phyloP scores from a whole-genome alignment of 305 asterid genomes.

The Lippia alba region DNA sequence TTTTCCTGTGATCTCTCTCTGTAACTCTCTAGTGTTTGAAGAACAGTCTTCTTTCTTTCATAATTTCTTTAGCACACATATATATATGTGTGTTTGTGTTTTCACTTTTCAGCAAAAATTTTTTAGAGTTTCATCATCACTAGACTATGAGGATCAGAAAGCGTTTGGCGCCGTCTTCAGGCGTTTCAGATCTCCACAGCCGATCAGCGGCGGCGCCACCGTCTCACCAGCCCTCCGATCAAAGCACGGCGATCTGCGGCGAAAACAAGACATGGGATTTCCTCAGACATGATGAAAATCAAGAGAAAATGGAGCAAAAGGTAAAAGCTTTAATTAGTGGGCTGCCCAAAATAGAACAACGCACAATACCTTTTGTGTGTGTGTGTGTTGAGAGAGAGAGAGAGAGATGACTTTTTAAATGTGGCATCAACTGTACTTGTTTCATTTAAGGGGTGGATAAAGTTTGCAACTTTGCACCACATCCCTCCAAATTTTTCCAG shows the following conservation, averaged over 20 bases:
- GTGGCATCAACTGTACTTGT: constrained; percentile 11
- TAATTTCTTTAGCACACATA: constrained; percentile 9
- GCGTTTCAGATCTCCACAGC: constrained; percentile 63
- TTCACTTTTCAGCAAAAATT: background rate
- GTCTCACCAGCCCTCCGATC: constrained; percentile 35
- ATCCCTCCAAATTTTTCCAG: constrained; percentile 15
- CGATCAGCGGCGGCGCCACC: constrained; percentile 44
- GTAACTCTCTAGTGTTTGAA: background rate
- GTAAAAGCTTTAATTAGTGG: constrained; percentile 31
- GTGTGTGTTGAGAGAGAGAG: background rate
- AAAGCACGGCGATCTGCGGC: constrained; percentile 26
- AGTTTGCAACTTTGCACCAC: constrained; percentile 29
- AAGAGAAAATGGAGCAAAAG: constrained; percentile 39
- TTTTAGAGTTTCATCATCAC: background rate
- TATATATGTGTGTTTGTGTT: background rate
- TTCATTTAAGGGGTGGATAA: background rate
- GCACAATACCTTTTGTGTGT: constrained; percentile 13
- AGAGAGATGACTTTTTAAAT: constrained; percentile 7
- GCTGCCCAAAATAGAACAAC: background rate
- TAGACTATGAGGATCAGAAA: constrained; percentile 70
- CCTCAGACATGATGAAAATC: constrained; percentile 16
- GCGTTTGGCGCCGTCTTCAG: constrained; percentile 45
- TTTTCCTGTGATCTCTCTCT: constrained; percentile 38
- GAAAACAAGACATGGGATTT: constrained; percentile 40
- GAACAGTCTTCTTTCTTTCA: constrained; percentile 21